Conservation (phyloP, 2,329 filamentous ascomycete species). For the Grosmannia serpens region DNA sequence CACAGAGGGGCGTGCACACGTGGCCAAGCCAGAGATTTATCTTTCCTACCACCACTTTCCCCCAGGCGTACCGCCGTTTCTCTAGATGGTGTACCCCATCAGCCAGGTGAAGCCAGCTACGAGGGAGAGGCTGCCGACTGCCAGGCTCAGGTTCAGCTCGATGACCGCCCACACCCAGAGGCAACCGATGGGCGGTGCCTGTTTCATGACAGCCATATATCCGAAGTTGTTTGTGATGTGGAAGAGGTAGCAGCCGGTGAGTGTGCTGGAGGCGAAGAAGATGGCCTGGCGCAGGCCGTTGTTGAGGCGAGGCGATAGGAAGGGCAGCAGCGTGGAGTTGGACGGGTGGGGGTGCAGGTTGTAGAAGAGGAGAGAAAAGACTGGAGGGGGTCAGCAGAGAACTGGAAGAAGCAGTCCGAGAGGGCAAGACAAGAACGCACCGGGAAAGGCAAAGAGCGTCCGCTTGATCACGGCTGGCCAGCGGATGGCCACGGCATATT, state of each 20-base stretch:
- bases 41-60: not conserved
- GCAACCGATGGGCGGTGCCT: slow-evolving; percentile 75
- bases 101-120: slow-evolving; percentile 34
- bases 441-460: slow-evolving; percentile 35
- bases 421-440: slow-evolving; percentile 21
- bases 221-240: slow-evolving; percentile 66
- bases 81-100: slow-evolving; percentile 30
- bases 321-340: slow-evolving; percentile 36
- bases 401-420: not conserved
- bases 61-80: not conserved
- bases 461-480: slow-evolving; percentile 45
- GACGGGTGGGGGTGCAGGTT: slow-evolving; percentile 41
- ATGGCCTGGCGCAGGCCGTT: slow-evolving; percentile 40
- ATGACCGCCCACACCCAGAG: slow-evolving; percentile 90
- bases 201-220: slow-evolving; percentile 87
- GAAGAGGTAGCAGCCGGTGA: slow-evolving; percentile 67
- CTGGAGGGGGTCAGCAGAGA: slow-evolving; percentile 21
- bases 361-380: slow-evolving; percentile 44
- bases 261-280: slow-evolving; percentile 52
- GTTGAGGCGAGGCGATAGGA: slow-evolving; percentile 35
- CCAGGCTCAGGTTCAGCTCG: slow-evolving; percentile 64
- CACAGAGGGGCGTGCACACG: too few species aligned
- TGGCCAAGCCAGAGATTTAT: too few species aligned
- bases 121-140: slow-evolving; percentile 40
- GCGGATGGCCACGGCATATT: slow-evolving; percentile 57